These are phyloP conservation scores for Benincasa hispida DNA, from an alignment of 306 rosid genomes.

Conservation along the genomic window DNA sequence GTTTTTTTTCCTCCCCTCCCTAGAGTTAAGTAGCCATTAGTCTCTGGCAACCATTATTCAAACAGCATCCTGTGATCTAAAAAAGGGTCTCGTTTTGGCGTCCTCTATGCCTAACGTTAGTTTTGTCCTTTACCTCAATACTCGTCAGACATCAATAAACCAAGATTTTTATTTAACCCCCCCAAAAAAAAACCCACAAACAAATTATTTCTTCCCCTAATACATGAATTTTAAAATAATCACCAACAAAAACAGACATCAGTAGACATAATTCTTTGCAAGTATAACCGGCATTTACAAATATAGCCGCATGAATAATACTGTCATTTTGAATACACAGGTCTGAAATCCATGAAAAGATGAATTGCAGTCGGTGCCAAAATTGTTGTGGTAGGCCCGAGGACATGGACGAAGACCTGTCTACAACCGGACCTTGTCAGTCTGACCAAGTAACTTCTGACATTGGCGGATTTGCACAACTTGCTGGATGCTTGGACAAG, in stretches of 20 bases:
- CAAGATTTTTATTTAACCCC: not conserved
- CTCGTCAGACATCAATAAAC: not conserved
- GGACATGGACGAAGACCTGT: conserved; percentile 17
- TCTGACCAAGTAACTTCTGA: conserved; percentile 44
- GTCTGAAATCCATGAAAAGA: conserved; percentile 86
- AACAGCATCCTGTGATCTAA: not conserved
- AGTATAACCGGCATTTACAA: not conserved
- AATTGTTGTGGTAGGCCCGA: conserved; percentile 19
- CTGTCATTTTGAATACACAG: conserved; percentile 21
- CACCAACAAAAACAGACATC: not conserved
- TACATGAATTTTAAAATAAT: not conserved
- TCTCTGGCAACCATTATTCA: not conserved
- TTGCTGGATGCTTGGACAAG: conserved; percentile 66
- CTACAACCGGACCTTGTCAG: conserved; percentile 18
- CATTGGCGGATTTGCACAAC: conserved; percentile 90
- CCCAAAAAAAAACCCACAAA: not conserved
- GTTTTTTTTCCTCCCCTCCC: no score
- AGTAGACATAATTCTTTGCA: not conserved
- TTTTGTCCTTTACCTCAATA: not conserved
- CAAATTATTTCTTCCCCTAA: not conserved
- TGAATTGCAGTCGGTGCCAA: conserved; percentile 79
- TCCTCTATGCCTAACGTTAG: not conserved
- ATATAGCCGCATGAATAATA: not conserved
- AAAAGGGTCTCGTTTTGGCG: not conserved
- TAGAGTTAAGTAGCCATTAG: not conserved